These are phyloP conservation scores for Torulaspora pretoriensis DNA, from an alignment of 1,139 yeast genomes.

Conservation along the genomic window DNA sequence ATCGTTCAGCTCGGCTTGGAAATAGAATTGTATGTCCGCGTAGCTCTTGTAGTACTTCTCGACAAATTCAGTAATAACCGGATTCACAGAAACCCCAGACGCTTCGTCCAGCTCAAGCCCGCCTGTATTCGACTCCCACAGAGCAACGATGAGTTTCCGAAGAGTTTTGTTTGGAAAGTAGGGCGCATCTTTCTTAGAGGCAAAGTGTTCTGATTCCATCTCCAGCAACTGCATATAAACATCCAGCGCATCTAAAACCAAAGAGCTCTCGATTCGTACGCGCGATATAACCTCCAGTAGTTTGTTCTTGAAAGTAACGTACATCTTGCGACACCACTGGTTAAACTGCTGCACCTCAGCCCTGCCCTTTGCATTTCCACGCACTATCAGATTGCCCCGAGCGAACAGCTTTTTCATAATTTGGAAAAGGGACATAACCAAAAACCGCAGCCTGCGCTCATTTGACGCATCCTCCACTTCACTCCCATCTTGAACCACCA, in stretches of 20 bases:
- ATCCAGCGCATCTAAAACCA: conserved; percentile 57
- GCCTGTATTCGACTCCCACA: conserved; percentile 44
- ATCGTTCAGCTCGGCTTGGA: conserved; percentile 44
- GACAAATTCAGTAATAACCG: conserved; percentile 56
- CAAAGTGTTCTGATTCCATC: conserved; percentile 54
- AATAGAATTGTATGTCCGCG: conserved; percentile 67
- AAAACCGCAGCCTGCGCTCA: conserved; percentile 40
- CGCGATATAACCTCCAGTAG: conserved; percentile 44
- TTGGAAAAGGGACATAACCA: conserved; percentile 51
- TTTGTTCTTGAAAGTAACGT: conserved; percentile 49
- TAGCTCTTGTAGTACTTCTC: conserved; percentile 50
- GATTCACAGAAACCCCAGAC: conserved; percentile 43
- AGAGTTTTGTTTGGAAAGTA: conserved; percentile 63
- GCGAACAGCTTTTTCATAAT: conserved; percentile 55
- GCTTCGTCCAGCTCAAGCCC: conserved; percentile 45
- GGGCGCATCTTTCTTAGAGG: conserved; percentile 47
- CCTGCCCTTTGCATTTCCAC: conserved; percentile 37
- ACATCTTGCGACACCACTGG: conserved; percentile 63
- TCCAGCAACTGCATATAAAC: conserved; percentile 57
- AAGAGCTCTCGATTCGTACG: conserved; percentile 38
- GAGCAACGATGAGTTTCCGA: conserved; percentile 43
- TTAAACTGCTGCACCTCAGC: conserved; percentile 47
- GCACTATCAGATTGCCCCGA: conserved; percentile 44
- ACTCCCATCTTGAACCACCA: conserved; percentile 7
- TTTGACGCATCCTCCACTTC: conserved; percentile 12